Evolutionary conservation across 257 asterid species (phyloP).

Genomic region (Solanum lycopersicoides): DNA sequence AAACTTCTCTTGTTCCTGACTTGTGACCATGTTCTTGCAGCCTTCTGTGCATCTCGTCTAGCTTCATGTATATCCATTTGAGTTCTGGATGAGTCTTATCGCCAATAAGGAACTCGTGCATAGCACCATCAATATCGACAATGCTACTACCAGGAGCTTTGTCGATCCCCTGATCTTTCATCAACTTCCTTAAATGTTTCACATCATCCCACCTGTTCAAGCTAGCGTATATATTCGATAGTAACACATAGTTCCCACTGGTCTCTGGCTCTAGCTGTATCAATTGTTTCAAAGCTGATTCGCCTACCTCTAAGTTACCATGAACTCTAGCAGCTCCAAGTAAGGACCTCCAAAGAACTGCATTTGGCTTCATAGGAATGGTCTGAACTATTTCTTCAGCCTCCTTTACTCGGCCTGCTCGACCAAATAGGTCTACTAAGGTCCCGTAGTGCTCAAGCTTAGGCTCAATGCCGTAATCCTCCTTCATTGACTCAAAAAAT

Average conservation of each 20-base stretch:
- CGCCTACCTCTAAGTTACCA: slow-evolving; percentile 31
- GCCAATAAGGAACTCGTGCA: slow-evolving; percentile 40
- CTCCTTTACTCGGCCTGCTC: slow-evolving; percentile 37
- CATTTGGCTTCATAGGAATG: slow-evolving; percentile 38
- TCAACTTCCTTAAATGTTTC: slow-evolving; percentile 19
- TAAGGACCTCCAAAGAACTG: slow-evolving; percentile 45
- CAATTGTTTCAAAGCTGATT: slow-evolving; percentile 27
- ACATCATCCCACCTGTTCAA: slow-evolving; percentile 43
- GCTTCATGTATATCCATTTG: slow-evolving; percentile 4
- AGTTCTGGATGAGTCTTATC: slow-evolving; percentile 24
- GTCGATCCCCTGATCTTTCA: slow-evolving; percentile 37
- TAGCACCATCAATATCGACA: slow-evolving; percentile 17
- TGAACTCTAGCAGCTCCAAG: slow-evolving; percentile 44
- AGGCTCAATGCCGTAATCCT: slow-evolving; percentile 18
- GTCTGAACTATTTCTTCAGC: slow-evolving; percentile 28
- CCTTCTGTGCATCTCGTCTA: slow-evolving; percentile 23
- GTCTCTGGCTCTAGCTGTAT: slow-evolving; percentile 38
- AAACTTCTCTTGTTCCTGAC: slow-evolving; percentile 22
- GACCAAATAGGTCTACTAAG: slow-evolving; percentile 40
- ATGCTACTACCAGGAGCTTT: slow-evolving; percentile 22
- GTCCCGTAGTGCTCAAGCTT: slow-evolving; percentile 49
- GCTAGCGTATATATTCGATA: slow-evolving; percentile 46
- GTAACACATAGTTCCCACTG: slow-evolving; percentile 32
- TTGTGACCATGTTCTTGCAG: slow-evolving; percentile 16
- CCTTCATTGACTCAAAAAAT: slow-evolving; percentile 25